phyloP scores from a whole-genome alignment of 495 filamentous ascomycete genomes.

The Penicillium salamii region DNA sequence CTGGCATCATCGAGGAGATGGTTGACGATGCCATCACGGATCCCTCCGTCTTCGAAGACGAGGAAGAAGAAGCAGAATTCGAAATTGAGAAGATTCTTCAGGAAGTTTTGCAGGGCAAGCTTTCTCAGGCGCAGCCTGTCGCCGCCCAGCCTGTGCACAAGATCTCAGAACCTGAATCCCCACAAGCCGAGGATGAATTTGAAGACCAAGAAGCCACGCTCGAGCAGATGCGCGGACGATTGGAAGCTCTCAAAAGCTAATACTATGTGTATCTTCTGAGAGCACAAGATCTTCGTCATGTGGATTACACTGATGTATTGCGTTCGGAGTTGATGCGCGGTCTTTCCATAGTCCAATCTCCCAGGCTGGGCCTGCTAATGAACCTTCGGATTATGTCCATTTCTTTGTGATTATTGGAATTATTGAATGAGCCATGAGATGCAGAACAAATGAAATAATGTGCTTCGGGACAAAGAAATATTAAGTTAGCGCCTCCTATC shows the following conservation, averaged over 20 bases:
- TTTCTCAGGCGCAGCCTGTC: conserved; percentile 64
- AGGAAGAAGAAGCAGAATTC: conserved; percentile 82
- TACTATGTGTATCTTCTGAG: too few species aligned
- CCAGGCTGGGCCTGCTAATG: conserved; percentile 22
- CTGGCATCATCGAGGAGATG: conserved; percentile 98
- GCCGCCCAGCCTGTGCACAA: conserved; percentile 51
- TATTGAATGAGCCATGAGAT: not conserved
- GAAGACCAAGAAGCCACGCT: conserved; percentile 84
- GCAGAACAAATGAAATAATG: not conserved
- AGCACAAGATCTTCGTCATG: too few species aligned
- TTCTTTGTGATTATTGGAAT: not conserved
- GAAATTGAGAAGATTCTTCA: conserved; percentile 92
- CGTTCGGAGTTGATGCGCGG: conserved; percentile 15
- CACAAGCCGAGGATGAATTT: conserved; percentile 59
- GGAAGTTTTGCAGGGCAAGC: conserved; percentile 79
- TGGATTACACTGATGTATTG: not conserved
- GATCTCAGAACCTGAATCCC: conserved; percentile 30
- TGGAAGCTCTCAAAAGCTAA: conserved; percentile 91
- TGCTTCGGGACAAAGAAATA: too few species aligned
- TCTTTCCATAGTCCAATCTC: conserved; percentile 14
- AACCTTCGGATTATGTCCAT: not conserved
- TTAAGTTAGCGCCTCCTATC: too few species aligned
- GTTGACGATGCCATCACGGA: conserved; percentile 81
- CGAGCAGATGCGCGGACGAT: conserved; percentile 85
- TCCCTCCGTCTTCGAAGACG: conserved; percentile 66